Percentiles rank a stretch among this genome's conserved stretches.
These are phyloP conservation scores for Earliella scabrosa DNA, from an alignment of 1,284 basidiomycete genomes.

Conservation along the genomic window DNA sequence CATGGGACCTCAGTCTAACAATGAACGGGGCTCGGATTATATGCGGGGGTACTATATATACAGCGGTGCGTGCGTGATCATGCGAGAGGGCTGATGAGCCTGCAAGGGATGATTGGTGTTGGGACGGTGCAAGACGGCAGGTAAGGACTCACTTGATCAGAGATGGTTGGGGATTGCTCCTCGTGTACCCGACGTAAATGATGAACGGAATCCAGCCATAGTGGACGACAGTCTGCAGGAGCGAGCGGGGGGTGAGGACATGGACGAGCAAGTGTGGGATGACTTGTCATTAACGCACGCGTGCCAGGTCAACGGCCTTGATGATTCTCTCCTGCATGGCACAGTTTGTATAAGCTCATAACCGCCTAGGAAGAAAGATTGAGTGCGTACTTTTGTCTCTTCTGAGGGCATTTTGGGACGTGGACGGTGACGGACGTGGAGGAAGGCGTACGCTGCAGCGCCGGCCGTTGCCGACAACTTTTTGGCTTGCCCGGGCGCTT, in stretches of 20 bases:
- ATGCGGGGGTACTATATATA: slow-evolving; percentile 28
- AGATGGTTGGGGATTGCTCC: slow-evolving; percentile 90
- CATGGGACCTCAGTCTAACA: background rate
- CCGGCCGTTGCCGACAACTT: slow-evolving; percentile 41
- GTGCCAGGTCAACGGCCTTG: slow-evolving; percentile 78
- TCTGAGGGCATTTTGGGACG: slow-evolving; percentile 74
- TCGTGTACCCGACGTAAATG: slow-evolving; percentile 90
- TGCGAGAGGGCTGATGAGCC: slow-evolving; percentile 89
- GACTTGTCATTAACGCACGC: slow-evolving; percentile 53
- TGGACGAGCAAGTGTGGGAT: slow-evolving; percentile 1
- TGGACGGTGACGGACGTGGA: slow-evolving; percentile 31
- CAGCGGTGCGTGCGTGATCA: slow-evolving; percentile 43
- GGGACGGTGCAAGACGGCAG: slow-evolving; percentile 4
- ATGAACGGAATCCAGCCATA: slow-evolving; percentile 95
- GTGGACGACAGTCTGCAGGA: slow-evolving; percentile 78
- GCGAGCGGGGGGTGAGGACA: slow-evolving; percentile 8
- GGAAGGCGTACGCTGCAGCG: slow-evolving; percentile 25
- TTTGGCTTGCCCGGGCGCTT: slow-evolving; percentile 31
- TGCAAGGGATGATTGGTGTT: slow-evolving; percentile 38
- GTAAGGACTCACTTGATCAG: slow-evolving; percentile 79
- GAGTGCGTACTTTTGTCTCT: slow-evolving; percentile 74
- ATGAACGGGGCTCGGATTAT: slow-evolving; percentile 26
- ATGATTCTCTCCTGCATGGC: slow-evolving; percentile 77
- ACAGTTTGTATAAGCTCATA: background rate
- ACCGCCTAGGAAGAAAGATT: background rate